Percentiles rank a stretch among this genome's conserved stretches.
These are phyloP conservation scores for Teratosphaeriaceae sp. DNA, from an alignment of 2,329 filamentous ascomycete species.

Conservation along the genomic window DNA sequence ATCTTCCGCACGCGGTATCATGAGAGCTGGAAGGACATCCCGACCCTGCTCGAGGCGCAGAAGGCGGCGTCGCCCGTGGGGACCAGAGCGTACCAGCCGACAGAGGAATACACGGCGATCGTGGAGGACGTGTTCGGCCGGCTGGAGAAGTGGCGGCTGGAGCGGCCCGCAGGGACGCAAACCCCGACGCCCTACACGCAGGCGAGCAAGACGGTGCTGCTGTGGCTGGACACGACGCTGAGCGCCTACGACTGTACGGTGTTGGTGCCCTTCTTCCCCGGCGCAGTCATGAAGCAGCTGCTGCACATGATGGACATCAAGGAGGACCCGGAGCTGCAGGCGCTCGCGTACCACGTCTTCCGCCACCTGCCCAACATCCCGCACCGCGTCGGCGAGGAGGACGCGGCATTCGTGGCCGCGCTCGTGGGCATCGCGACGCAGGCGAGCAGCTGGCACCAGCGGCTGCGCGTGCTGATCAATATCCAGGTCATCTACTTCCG, in stretches of 20 bases:
- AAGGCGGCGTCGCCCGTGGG: constrained; percentile 76
- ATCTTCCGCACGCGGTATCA: constrained; percentile 91
- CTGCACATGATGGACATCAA: constrained; percentile 99
- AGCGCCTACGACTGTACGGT: constrained; percentile 90
- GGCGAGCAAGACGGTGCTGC: constrained; percentile 88
- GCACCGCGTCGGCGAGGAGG: constrained; percentile 71
- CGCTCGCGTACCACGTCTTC: constrained; percentile 93
- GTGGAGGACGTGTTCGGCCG: constrained; percentile 70
- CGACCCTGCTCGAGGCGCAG: constrained; percentile 68
- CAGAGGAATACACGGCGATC: constrained; percentile 63
- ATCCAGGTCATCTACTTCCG: constrained; percentile 99
- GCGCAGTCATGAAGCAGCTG: constrained; percentile 82
- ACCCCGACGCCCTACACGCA: constrained; percentile 92
- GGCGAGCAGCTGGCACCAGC: constrained; percentile 88
- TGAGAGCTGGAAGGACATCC: constrained; percentile 81
- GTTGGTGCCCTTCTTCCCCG: constrained; percentile 83
- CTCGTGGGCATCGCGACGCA: constrained; percentile 82
- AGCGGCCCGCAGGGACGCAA: constrained; percentile 80
- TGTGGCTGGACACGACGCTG: constrained; percentile 89
- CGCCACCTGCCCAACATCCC: constrained; percentile 93
- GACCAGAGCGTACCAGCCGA: constrained; percentile 73
- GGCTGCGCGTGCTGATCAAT: constrained; percentile 88
- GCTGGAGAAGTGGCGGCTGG: constrained; percentile 80
- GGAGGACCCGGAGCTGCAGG: constrained; percentile 92
- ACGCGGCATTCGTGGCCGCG: constrained; percentile 73